Conservation (phyloP, 208 protist genomes). For the Acanthamoeba culbertsoni region DNA sequence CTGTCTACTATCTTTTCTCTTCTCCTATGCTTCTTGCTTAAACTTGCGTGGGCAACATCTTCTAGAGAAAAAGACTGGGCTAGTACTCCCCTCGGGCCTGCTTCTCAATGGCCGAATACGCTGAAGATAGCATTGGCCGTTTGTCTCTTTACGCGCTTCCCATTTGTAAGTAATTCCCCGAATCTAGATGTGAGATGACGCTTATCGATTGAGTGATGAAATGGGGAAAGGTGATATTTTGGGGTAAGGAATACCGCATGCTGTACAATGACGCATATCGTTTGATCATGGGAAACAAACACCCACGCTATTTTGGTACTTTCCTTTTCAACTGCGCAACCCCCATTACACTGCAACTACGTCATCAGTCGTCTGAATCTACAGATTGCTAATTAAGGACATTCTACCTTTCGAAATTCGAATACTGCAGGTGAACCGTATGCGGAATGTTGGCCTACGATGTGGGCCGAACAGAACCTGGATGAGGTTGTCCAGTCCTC, state of each 20-base stretch:
- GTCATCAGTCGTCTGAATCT: neutral
- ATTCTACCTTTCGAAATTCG: neutral
- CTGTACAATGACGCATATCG: constrained; percentile 28
- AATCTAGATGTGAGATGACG: neutral
- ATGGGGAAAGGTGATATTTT: neutral
- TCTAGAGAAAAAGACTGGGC: constrained; percentile 31
- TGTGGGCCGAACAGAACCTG: constrained; percentile 31
- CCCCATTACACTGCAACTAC: no score
- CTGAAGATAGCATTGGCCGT: neutral
- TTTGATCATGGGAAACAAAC: constrained; percentile 39
- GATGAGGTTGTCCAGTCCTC: constrained; percentile 12
- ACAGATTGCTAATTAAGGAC: neutral
- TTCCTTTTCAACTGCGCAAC: no score
- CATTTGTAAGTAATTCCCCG: neutral
- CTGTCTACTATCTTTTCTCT: no score
- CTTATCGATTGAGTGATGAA: neutral
- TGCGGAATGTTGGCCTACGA: constrained; percentile 19
- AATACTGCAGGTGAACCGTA: neutral
- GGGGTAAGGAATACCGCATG: neutral
- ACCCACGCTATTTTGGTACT: constrained; percentile 6
- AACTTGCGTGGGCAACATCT: no score
- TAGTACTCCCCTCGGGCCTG: neutral
- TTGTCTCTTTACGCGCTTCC: constrained; percentile 25
- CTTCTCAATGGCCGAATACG: neutral
- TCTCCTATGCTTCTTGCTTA: no score